Evolutionary conservation across 1,284 basidiomycete species (phyloP).

Genomic region (Vanrija sp.): DNA sequence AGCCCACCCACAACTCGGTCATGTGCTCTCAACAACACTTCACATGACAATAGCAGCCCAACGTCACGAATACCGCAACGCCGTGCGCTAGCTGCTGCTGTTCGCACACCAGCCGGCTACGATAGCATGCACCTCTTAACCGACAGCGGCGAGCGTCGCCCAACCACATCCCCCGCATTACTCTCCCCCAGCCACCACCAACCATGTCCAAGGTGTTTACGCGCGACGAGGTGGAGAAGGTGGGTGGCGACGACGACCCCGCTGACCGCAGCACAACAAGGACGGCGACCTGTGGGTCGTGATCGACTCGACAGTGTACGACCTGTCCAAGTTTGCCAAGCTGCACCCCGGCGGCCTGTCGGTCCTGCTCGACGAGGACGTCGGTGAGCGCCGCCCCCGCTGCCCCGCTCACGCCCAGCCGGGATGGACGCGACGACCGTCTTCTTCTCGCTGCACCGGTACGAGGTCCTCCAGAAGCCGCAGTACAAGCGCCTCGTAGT

Average conservation of each 20-base stretch:
- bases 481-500: slow-evolving; percentile 68
- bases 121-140: no score
- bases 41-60: no score
- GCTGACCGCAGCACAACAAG: slow-evolving; percentile 62
- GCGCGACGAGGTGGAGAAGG: slow-evolving; percentile 50
- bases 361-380: slow-evolving; percentile 69
- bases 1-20: no score
- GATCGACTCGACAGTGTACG: slow-evolving; percentile 78
- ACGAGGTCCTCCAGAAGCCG: slow-evolving; percentile 71
- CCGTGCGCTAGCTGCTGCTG: no score
- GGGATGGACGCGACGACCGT: slow-evolving; percentile 80
- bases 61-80: no score
- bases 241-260: slow-evolving; percentile 16
- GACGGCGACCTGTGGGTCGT: slow-evolving; percentile 75
- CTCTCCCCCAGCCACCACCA: slow-evolving; percentile 1
- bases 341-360: slow-evolving; percentile 77
- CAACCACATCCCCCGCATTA: no score
- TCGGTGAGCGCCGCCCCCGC: slow-evolving; percentile 54
- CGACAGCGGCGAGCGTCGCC: no score
- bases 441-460: slow-evolving; percentile 78
- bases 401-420: slow-evolving; percentile 46
- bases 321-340: slow-evolving; percentile 68
- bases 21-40: no score
- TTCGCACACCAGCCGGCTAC: no score
- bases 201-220: slow-evolving; percentile 37